These are phyloP conservation scores for Anisodus acutangulus DNA, from an alignment of 257 asterid genomes.

Conservation along the genomic window DNA sequence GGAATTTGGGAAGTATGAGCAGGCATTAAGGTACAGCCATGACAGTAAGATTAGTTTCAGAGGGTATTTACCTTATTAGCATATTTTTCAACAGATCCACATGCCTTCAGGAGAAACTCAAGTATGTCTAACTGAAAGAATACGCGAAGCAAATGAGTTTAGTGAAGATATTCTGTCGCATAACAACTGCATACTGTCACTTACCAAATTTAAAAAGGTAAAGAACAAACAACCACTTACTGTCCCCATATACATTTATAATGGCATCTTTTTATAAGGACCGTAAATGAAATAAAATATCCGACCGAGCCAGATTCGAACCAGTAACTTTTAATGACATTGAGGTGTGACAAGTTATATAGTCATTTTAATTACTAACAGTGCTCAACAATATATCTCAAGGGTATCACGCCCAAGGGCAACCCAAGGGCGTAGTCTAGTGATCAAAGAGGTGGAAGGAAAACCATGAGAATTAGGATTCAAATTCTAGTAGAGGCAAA, in stretches of 20 bases:
- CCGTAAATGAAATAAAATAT: background rate
- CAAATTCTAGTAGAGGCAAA: background rate
- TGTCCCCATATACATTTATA: background rate
- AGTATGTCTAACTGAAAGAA: constrained; percentile 77
- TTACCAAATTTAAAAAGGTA: background rate
- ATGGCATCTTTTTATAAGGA: background rate
- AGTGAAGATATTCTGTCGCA: background rate
- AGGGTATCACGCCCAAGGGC: background rate
- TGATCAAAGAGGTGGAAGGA: background rate
- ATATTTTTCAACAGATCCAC: constrained; percentile 55
- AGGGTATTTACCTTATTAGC: constrained; percentile 59
- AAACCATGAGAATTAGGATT: background rate
- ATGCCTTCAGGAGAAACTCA: constrained; percentile 81
- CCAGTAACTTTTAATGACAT: background rate
- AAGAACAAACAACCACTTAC: background rate
- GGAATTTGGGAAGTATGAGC: background rate
- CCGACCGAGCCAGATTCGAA: background rate
- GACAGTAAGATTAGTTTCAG: background rate
- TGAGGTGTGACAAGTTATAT: background rate
- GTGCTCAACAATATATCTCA: background rate
- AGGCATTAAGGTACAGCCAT: background rate
- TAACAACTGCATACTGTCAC: background rate
- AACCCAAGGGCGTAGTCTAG: background rate
- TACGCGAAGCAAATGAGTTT: constrained; percentile 25
- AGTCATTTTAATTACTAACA: background rate